phyloP scores from a whole-genome alignment of 108 stramenopile species.

The Heterococcus sp. region DNA sequence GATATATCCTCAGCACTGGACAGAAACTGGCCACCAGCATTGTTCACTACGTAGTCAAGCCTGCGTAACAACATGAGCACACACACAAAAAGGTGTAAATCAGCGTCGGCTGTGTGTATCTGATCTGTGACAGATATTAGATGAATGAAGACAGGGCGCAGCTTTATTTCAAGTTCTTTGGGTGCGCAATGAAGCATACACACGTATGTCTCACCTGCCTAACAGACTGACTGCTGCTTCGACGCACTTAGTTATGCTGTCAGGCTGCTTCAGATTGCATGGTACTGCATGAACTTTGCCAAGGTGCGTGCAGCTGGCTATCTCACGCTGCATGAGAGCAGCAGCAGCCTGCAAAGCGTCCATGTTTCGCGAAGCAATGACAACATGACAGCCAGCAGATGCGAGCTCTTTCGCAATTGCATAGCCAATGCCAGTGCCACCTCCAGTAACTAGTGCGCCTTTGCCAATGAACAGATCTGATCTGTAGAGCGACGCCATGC shows the following conservation, averaged over 20 bases:
- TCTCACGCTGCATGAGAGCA: slow-evolving; percentile 56
- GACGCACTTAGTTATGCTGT: slow-evolving; percentile 61
- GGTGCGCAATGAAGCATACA: too few species aligned
- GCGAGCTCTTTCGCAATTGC: slow-evolving; percentile 61
- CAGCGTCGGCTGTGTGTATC: not conserved
- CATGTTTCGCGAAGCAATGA: slow-evolving; percentile 69
- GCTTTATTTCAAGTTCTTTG: too few species aligned
- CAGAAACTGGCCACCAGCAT: slow-evolving; percentile 66
- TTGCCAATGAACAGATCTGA: slow-evolving; percentile 63
- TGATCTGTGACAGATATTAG: too few species aligned
- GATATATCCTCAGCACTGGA: slow-evolving; percentile 17
- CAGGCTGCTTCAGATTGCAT: slow-evolving; percentile 62
- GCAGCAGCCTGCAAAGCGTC: slow-evolving; percentile 64
- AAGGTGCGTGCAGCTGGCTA: not conserved
- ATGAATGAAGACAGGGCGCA: too few species aligned
- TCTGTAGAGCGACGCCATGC: slow-evolving; percentile 1
- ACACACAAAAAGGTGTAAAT: not conserved
- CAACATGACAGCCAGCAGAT: slow-evolving; percentile 47
- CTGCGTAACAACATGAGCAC: not conserved
- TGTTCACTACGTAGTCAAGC: slow-evolving; percentile 74
- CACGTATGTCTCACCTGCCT: slow-evolving; percentile 12
- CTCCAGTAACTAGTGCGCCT: slow-evolving; percentile 77
- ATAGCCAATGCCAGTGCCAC: slow-evolving; percentile 77
- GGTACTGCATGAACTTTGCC: slow-evolving; percentile 3
- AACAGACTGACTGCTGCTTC: slow-evolving; percentile 46